Evolutionary conservation across 495 filamentous ascomycete genomes (phyloP).

Genomic region (Oidiodendron maius): DNA sequence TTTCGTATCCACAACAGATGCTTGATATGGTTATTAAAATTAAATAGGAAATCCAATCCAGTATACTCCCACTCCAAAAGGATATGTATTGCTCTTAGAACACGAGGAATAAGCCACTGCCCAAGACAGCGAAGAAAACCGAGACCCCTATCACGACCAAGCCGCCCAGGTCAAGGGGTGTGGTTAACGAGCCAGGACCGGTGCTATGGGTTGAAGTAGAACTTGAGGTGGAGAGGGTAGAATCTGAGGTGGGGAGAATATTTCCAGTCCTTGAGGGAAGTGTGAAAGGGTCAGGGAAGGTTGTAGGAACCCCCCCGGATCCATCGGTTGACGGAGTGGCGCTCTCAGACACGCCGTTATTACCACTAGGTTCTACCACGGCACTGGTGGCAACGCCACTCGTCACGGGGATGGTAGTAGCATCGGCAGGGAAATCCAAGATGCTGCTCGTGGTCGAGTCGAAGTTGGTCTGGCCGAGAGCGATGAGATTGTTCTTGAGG

Average conservation of each 20-base stretch:
- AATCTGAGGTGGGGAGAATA: too few species aligned
- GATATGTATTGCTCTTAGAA: too few species aligned
- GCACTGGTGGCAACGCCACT: slow-evolving; percentile 29
- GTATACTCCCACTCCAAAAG: too few species aligned
- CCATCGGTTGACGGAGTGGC: slow-evolving; percentile 1
- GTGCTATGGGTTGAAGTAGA: slow-evolving; percentile 5
- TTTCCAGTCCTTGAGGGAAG: too few species aligned
- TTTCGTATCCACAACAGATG: too few species aligned
- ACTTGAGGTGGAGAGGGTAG: neutral
- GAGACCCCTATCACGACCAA: slow-evolving; percentile 18
- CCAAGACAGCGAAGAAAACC: slow-evolving; percentile 21
- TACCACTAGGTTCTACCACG: too few species aligned
- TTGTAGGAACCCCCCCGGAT: too few species aligned
- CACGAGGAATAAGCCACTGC: slow-evolving; percentile 20
- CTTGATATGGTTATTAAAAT: too few species aligned
- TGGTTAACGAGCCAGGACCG: neutral
- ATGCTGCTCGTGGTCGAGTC: slow-evolving; percentile 54
- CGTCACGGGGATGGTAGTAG: slow-evolving; percentile 19
- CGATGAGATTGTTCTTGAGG: slow-evolving; percentile 75
- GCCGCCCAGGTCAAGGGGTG: slow-evolving; percentile 13
- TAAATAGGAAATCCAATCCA: too few species aligned
- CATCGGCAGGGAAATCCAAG: slow-evolving; percentile 31
- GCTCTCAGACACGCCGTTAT: slow-evolving; percentile 28
- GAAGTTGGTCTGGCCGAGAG: slow-evolving; percentile 79
- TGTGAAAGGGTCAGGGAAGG: too few species aligned